A percentile compares a stretch with the other conserved stretches of the same genome.
Conservation (phyloP, 306 rosid genomes). For the Trichosanthes truncata region DNA sequence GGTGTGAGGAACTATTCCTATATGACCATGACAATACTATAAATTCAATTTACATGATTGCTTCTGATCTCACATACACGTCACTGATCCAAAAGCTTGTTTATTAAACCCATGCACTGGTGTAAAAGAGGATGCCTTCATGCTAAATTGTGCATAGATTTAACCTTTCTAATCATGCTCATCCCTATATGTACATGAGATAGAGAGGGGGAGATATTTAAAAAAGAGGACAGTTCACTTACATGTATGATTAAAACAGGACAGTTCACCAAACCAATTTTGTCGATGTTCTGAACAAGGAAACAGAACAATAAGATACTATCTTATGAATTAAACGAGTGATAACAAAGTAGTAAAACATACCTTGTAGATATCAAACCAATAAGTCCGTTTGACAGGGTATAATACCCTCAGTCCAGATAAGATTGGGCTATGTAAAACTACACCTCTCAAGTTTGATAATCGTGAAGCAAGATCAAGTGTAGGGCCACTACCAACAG, state of each 20-base stretch:
- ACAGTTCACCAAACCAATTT: slow-evolving; percentile 58
- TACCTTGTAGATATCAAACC: slow-evolving; percentile 98
- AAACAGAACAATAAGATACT: slow-evolving; percentile 8
- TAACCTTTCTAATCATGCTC: neutral
- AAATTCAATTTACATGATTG: neutral
- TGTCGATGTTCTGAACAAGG: slow-evolving; percentile 69
- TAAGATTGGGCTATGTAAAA: slow-evolving; percentile 82
- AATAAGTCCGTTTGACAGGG: slow-evolving; percentile 78
- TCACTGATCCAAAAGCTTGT: neutral
- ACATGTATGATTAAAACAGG: slow-evolving; percentile 87
- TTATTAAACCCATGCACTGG: neutral
- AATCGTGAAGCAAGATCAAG: slow-evolving; percentile 79
- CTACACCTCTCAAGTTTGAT: slow-evolving; percentile 70
- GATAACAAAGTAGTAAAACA: neutral
- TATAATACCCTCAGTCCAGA: slow-evolving; percentile 85
- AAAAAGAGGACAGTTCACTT: slow-evolving; percentile 21
- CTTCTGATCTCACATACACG: neutral
- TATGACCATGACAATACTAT: neutral
- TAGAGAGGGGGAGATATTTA: neutral
- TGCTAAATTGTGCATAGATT: neutral
- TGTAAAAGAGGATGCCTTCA: neutral
- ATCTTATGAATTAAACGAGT: neutral
- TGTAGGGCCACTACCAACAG: slow-evolving; percentile 95
- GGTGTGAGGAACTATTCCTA: neutral
- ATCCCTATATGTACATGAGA: neutral